Percentiles rank a stretch among this genome's conserved stretches.
phyloP scores from a whole-genome alignment of 768 basidiomycete species.

The Lentinula raphanica region DNA sequence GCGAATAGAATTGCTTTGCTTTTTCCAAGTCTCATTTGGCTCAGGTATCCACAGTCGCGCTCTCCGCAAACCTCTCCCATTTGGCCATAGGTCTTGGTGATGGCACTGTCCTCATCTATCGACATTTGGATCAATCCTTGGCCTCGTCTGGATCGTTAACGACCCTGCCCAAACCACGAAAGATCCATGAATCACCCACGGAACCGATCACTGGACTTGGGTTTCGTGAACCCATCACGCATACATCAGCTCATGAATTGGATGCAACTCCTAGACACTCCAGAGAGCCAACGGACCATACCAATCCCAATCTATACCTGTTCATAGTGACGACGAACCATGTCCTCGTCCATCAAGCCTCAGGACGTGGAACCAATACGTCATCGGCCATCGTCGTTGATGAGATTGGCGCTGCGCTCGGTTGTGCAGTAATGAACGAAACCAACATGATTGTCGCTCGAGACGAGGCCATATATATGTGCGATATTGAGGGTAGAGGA shows the following conservation, averaged over 20 bases:
- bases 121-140: constrained; percentile 88
- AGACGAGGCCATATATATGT: constrained; percentile 89
- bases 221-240: constrained; percentile 57
- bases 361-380: constrained; percentile 65
- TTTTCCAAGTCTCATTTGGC: constrained; percentile 1
- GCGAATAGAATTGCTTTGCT: constrained; percentile 10
- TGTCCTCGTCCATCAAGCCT: constrained; percentile 70
- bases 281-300: constrained; percentile 19
- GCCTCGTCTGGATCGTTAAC: constrained; percentile 65
- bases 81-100: constrained; percentile 93
- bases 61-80: constrained; percentile 73
- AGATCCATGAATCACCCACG: constrained; percentile 74
- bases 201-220: constrained; percentile 94
- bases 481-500: constrained; percentile 75
- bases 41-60: constrained; percentile 74
- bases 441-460: constrained; percentile 71
- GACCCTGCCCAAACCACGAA: constrained; percentile 78
- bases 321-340: constrained; percentile 87
- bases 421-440: constrained; percentile 82
- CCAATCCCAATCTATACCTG: constrained; percentile 48
- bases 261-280: background rate
- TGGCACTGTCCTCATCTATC: constrained; percentile 87
- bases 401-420: constrained; percentile 79
- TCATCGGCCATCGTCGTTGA: constrained; percentile 63
- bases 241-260: constrained; percentile 6